Evolutionary conservation across 2,329 filamentous ascomycete genomes (phyloP), one percentile per base, ranked within the genome.

Genomic region (Aspergillus cejpii): DNA sequence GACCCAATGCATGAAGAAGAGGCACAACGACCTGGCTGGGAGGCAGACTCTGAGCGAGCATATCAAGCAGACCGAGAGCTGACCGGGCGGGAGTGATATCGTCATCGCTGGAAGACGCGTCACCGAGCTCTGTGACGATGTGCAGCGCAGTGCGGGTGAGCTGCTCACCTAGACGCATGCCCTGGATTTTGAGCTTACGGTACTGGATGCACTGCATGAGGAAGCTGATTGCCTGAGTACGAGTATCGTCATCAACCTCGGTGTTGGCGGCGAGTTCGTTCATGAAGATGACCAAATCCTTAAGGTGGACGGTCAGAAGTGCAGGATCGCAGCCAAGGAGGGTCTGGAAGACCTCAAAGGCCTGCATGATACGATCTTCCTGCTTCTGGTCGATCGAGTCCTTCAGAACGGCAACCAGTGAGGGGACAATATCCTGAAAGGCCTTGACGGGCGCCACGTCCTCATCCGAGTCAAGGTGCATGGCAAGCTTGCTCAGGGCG

Each of bases 281-380:
- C 87, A 97, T 97, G 75, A 97, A 95, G 56, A 85, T 80, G 49
- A 96, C 77, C 6, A 98, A 78, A 59, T 96, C 88, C 64, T 84
- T 87, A 62, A 98, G 87, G 72, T 96, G 90, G 44, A 80, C 76
- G 54, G 84, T 85, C 41, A 97, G 74, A 40, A 97, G 79, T 37
- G 87, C 80, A 23, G 87, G 85, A 65, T 96, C 91, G 66, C 88
- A 95, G 52, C 85, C 86, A 43, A 98, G 79, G 59, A 96, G 83
- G 40, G 87, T 92, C 74, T 97, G 92, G 79, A 97, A 95, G 55
- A 95, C 89, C 65, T 97, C 92, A 58, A 97, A 98, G 20, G 88
- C 81, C 63, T 91, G 83, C 75, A 91, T 87, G 57, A 86, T 83
- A 64, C 85, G 84, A 63, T 95, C 90, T 58, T 96, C 90, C 58